Evolutionary conservation across 805 yeast species (phyloP).

Genomic region (Barnettozyma salicaria): DNA sequence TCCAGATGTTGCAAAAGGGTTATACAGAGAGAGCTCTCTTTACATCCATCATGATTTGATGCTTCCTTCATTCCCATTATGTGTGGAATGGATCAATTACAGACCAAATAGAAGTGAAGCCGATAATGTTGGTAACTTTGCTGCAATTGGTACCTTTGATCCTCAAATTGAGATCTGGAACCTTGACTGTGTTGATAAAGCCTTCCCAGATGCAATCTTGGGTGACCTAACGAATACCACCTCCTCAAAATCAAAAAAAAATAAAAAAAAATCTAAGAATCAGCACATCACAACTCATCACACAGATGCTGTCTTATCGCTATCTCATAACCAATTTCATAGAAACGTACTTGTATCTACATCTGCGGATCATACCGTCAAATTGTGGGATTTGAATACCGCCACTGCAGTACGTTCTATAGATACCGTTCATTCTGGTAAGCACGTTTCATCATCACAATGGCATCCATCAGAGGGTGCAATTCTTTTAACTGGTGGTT

Average conservation of each 20-base stretch:
- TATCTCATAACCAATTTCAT: slow-evolving; percentile 75
- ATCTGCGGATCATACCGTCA: slow-evolving; percentile 91
- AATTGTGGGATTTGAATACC: slow-evolving; percentile 84
- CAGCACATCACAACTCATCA: slow-evolving; percentile 69
- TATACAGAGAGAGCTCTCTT: slow-evolving; percentile 64
- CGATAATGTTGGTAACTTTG: slow-evolving; percentile 73
- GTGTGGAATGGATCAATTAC: slow-evolving; percentile 91
- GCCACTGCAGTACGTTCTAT: slow-evolving; percentile 77
- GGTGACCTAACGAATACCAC: slow-evolving; percentile 57
- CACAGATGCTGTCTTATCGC: slow-evolving; percentile 87
- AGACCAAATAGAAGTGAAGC: slow-evolving; percentile 41
- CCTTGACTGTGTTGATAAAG: slow-evolving; percentile 84
- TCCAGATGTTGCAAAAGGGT: slow-evolving; percentile 69
- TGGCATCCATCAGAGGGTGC: slow-evolving; percentile 76
- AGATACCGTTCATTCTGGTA: slow-evolving; percentile 62
- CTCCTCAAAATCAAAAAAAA: slow-evolving; percentile 32
- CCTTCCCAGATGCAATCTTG: slow-evolving; percentile 88
- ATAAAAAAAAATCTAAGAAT: slow-evolving; percentile 42
- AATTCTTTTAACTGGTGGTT: slow-evolving; percentile 83
- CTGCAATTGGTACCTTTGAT: slow-evolving; percentile 95
- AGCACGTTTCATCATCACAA: slow-evolving; percentile 76
- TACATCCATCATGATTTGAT: slow-evolving; percentile 95
- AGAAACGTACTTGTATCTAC: slow-evolving; percentile 87
- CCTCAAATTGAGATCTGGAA: slow-evolving; percentile 98
- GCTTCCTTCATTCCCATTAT: slow-evolving; percentile 95